phyloP scores from a whole-genome alignment of 208 protist species.

The Crithidia mellificae region DNA sequence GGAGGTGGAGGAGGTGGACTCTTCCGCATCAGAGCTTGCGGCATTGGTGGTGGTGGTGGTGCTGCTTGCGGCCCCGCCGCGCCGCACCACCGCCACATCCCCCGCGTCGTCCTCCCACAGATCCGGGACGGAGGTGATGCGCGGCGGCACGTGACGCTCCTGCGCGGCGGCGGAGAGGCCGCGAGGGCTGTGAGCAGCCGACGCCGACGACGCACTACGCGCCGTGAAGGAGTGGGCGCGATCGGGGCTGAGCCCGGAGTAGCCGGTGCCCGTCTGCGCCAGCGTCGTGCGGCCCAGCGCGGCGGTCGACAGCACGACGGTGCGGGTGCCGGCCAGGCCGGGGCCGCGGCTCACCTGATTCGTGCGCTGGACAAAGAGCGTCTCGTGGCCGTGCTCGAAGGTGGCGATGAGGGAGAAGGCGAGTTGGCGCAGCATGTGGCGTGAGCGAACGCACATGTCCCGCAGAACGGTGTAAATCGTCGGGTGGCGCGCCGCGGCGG shows the following conservation, averaged over 20 bases:
- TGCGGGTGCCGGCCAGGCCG: conserved; percentile 6
- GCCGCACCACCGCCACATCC: not conserved
- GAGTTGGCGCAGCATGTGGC: conserved; percentile 66
- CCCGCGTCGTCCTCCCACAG: conserved; percentile 8
- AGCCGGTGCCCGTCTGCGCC: not conserved
- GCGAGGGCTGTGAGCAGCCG: not conserved
- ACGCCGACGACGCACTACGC: not conserved
- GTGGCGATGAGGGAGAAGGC: conserved; percentile 64
- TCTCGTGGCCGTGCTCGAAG: conserved; percentile 56
- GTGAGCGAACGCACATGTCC: conserved; percentile 74
- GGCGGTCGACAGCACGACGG: not conserved
- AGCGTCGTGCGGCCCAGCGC: not conserved
- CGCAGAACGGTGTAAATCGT: conserved; percentile 49
- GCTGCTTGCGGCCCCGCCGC: not conserved
- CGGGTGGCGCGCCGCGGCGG: conserved; percentile 42
- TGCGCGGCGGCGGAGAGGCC: not conserved
- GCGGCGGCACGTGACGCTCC: not conserved
- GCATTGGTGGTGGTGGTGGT: too few relatives aligned
- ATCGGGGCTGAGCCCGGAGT: not conserved
- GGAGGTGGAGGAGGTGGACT: not conserved
- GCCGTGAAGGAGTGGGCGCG: not conserved
- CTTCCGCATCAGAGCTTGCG: too few relatives aligned
- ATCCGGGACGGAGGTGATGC: conserved; percentile 4
- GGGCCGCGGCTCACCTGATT: conserved; percentile 13
- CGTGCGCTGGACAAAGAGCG: conserved; percentile 30